Base-by-base conservation (phyloP, 164 flowering plant genomes). In the Tetracentron sinense region DNA sequence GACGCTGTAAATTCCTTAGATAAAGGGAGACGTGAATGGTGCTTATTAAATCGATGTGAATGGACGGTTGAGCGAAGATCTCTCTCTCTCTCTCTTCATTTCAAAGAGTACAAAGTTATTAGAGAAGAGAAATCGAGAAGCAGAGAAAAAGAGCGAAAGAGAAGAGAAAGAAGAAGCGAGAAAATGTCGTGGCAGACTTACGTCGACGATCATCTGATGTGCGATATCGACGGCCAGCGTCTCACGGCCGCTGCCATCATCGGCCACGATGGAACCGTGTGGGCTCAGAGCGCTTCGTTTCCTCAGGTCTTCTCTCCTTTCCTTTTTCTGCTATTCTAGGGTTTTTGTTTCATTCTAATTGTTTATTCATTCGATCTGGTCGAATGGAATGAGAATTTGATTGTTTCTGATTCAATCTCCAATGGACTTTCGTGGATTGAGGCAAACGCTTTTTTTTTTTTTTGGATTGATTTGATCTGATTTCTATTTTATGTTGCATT, bases 121-220 rank as follows among this genome's bases (percentile, higher is more conserved):
- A 3, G 50, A 47, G 22, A 17, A n/a, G 20, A 4, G 21, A 3
- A 17, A 47, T 7, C 6, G 22, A n/a, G 22, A 17, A 47, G 50
- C 20, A 12, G 21, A 19, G 21, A 19, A 17, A n/a, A 47, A 7
- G 50, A 19, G 19, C 50, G 21, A 4, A n/a, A 7, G 6, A 19
- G 19, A 47, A 8, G 55, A 14, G 0, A 15, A 31, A 53, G 31
- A 52, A 26, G 29, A 26, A 22, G 31, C 16, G n/a, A 56, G 56
- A 68, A 62, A 60, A 83, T 83, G 87, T 83, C 87, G 83, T 83
- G 87, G 86, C 84, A 80, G 67, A 66, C 83, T 14, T 82, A 82
- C 67, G 82, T 80, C 11, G 86, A 82, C 50, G 86, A 82, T 10
- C 87, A 83, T 44, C 71, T 83, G 83, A 78, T 83, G 87, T 83